Conservation (phyloP, 805 yeast genomes). For the Candida taoyuanica region DNA sequence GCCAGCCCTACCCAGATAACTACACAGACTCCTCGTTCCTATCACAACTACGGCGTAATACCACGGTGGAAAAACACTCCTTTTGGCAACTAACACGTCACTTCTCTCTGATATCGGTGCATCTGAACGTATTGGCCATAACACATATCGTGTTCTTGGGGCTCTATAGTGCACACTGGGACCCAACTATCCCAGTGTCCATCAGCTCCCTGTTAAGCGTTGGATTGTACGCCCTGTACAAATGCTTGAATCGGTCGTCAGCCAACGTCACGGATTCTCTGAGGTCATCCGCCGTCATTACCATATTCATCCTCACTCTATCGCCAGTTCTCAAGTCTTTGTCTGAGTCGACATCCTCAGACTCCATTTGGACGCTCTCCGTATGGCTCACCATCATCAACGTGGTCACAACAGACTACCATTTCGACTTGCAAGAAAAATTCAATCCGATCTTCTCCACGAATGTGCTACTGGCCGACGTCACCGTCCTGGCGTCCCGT, state of each 20-base stretch:
- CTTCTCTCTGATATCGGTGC: constrained; percentile 62
- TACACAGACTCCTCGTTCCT: constrained; percentile 79
- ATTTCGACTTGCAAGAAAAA: constrained; percentile 37
- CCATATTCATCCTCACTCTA: constrained; percentile 66
- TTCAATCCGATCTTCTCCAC: constrained; percentile 60
- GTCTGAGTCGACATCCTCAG: constrained; percentile 84
- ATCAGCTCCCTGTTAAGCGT: constrained; percentile 6
- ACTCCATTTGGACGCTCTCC: constrained; percentile 91
- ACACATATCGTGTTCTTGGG: constrained; percentile 69
- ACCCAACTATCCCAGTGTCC: constrained; percentile 41
- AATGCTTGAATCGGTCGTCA: not conserved
- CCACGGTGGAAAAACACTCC: constrained; percentile 66
- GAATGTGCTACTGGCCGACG: constrained; percentile 77
- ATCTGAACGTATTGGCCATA: constrained; percentile 56
- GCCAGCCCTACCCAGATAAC: constrained; percentile 87
- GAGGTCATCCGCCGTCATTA: constrained; percentile 65
- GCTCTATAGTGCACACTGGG: constrained; percentile 46
- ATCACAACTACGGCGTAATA: constrained; percentile 72
- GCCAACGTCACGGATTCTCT: constrained; percentile 24
- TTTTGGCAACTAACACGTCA: constrained; percentile 64
- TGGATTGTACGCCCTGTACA: constrained; percentile 9
- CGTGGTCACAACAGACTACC: constrained; percentile 63
- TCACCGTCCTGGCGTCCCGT: constrained; percentile 88
- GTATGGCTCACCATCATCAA: constrained; percentile 73
- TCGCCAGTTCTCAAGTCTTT: constrained; percentile 89